Evolutionary conservation across 805 yeast species (phyloP).

Genomic region (Torulaspora gathmanii): DNA sequence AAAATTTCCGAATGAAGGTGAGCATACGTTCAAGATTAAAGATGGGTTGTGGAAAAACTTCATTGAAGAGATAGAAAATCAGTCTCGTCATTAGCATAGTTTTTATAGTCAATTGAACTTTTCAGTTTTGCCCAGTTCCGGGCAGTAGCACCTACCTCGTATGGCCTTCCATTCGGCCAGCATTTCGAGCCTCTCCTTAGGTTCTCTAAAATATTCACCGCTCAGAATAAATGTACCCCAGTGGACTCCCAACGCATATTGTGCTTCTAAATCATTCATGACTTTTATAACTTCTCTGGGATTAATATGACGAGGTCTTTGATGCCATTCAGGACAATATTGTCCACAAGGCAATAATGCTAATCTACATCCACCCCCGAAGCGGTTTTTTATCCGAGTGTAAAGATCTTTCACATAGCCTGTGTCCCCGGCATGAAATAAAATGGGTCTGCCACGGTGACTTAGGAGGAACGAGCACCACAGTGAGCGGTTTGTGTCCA

Average conservation of each 20-base stretch:
- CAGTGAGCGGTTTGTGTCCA: conserved; percentile 73
- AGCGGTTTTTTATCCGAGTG: conserved; percentile 54
- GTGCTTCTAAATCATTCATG: conserved; percentile 55
- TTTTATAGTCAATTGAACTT: conserved; percentile 34
- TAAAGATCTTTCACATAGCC: conserved; percentile 80
- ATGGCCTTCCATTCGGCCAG: conserved; percentile 41
- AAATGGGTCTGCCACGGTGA: conserved; percentile 60
- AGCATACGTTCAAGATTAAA: conserved; percentile 66
- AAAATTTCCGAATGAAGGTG: conserved; percentile 55
- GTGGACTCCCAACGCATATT: conserved; percentile 78
- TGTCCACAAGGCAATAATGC: conserved; percentile 92
- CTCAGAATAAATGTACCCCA: conserved; percentile 95
- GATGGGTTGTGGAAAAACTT: conserved; percentile 54
- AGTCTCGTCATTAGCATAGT: not conserved
- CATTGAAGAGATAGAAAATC: conserved; percentile 5
- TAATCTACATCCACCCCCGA: conserved; percentile 54
- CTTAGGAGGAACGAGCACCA: conserved; percentile 86
- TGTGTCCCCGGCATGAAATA: conserved; percentile 93
- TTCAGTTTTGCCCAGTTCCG: conserved; percentile 72
- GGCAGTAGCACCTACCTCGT: conserved; percentile 46
- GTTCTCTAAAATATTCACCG: conserved; percentile 84
- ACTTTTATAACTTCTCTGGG: conserved; percentile 74
- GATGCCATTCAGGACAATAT: conserved; percentile 93
- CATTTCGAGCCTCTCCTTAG: conserved; percentile 54
- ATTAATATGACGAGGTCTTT: conserved; percentile 78